Percentiles rank a stretch among this genome's conserved stretches.
Evolutionary conservation across 495 filamentous ascomycete genomes (phyloP).

Genomic region (Aspergillus cavernicola): DNA sequence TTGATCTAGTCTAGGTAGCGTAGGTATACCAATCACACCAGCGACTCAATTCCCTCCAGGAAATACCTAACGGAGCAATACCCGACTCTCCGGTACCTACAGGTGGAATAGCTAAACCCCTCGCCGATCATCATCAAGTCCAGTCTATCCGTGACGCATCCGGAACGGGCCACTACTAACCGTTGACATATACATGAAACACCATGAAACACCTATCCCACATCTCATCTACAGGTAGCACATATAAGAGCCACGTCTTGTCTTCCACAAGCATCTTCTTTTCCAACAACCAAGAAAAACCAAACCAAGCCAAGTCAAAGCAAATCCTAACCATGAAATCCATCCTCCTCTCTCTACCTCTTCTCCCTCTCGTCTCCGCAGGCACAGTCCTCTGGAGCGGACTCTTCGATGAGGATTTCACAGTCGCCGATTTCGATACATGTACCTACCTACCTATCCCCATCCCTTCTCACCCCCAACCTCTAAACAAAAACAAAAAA

Average conservation of each 20-base stretch:
- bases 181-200: constrained; percentile 4
- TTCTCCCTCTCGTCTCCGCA: constrained; percentile 17
- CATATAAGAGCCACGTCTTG: neutral
- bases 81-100: too few relatives aligned
- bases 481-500: constrained; percentile 10
- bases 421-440: constrained; percentile 21
- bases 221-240: neutral
- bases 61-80: too few relatives aligned
- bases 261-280: too few relatives aligned
- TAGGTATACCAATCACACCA: too few relatives aligned
- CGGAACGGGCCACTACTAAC: neutral
- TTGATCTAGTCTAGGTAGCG: too few relatives aligned
- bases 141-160: neutral
- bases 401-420: constrained; percentile 22
- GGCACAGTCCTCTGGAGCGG: constrained; percentile 28
- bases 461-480: neutral
- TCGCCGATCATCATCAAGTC: too few relatives aligned
- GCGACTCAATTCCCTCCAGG: too few relatives aligned
- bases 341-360: constrained; percentile 9
- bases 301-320: neutral
- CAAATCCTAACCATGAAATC: constrained; percentile 25
- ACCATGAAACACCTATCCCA: constrained; percentile 3
- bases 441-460: constrained; percentile 12
- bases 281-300: neutral
- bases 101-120: too few relatives aligned